Percentiles rank a stretch among this genome's conserved stretches.
Evolutionary conservation across 257 asterid genomes (phyloP).

Genomic region (Nicotiana benthamiana): DNA sequence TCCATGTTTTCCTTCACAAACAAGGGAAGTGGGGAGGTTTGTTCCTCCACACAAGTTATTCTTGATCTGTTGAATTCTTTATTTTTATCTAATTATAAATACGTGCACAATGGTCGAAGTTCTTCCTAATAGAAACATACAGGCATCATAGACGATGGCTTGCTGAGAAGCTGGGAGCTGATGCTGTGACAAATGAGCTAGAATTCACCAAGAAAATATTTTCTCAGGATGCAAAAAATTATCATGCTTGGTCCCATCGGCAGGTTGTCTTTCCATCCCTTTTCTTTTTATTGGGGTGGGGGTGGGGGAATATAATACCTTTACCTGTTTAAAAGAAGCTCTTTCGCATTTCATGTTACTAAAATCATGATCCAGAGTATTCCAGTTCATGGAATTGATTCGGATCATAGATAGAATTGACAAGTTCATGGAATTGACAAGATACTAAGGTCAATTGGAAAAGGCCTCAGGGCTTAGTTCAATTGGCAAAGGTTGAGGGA

Average conservation of each 20-base stretch:
- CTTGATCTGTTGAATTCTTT: background rate
- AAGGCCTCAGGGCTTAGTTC: too few species aligned
- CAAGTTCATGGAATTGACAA: background rate
- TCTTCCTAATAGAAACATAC: slow-evolving; percentile 8
- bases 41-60: background rate
- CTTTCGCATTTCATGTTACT: background rate
- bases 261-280: slow-evolving; percentile 39
- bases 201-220: slow-evolving; percentile 64
- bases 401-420: background rate
- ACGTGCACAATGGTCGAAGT: background rate
- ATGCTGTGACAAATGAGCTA: slow-evolving; percentile 48
- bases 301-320: background rate
- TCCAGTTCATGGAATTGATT: background rate
- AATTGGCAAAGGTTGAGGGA: too few species aligned
- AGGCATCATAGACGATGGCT: slow-evolving; percentile 99
- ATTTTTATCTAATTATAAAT: background rate
- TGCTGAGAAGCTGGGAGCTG: slow-evolving; percentile 73
- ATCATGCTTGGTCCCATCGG: slow-evolving; percentile 99
- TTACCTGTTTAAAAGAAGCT: background rate
- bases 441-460: background rate
- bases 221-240: slow-evolving; percentile 72
- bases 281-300: background rate
- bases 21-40: background rate
- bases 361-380: background rate
- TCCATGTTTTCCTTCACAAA: background rate